Evolutionary conservation across 768 basidiomycete species (phyloP).

Genomic region (Trametes cinnabarina): DNA sequence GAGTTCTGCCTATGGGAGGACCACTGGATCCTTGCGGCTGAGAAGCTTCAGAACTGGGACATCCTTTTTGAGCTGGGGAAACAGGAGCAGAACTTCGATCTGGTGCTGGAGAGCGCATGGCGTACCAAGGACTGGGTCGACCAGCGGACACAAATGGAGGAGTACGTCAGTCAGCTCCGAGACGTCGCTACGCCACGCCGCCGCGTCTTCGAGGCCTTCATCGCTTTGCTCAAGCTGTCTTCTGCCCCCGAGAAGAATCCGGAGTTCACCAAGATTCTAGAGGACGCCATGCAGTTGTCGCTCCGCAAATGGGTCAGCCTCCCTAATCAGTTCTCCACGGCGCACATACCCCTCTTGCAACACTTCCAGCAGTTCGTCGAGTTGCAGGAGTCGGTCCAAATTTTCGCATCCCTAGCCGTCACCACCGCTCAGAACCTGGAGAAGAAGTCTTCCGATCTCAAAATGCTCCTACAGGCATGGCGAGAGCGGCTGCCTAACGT

Average conservation of each 20-base stretch:
- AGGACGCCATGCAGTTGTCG: conserved; percentile 95
- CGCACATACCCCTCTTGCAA: conserved; percentile 91
- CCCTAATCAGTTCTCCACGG: conserved; percentile 82
- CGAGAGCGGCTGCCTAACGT: conserved; percentile 93
- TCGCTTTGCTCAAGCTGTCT: conserved; percentile 83
- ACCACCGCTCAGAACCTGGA: conserved; percentile 90
- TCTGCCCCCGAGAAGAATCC: conserved; percentile 77
- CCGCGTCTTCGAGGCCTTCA: conserved; percentile 95
- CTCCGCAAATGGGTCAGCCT: conserved; percentile 94
- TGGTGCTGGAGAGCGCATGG: conserved; percentile 95
- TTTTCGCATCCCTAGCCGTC: conserved; percentile 84
- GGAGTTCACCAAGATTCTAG: conserved; percentile 85
- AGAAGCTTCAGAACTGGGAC: conserved; percentile 99
- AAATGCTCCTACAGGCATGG: conserved; percentile 96
- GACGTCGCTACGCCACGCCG: conserved; percentile 93
- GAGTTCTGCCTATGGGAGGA: conserved; percentile 99
- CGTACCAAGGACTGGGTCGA: conserved; percentile 84
- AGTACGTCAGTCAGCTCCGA: conserved; percentile 73
- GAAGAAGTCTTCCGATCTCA: conserved; percentile 92
- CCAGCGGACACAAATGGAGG: conserved; percentile 37
- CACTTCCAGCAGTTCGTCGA: conserved; percentile 99
- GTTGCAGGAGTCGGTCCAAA: conserved; percentile 91
- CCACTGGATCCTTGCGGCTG: conserved; percentile 94
- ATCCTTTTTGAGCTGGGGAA: conserved; percentile 87
- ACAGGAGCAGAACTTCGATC: conserved; percentile 85